A percentile compares a stretch with the other conserved stretches of the same genome.
These are phyloP conservation scores for Cutaneotrichosporon sp. DNA, from an alignment of 1,284 basidiomycete genomes.

Conservation along the genomic window DNA sequence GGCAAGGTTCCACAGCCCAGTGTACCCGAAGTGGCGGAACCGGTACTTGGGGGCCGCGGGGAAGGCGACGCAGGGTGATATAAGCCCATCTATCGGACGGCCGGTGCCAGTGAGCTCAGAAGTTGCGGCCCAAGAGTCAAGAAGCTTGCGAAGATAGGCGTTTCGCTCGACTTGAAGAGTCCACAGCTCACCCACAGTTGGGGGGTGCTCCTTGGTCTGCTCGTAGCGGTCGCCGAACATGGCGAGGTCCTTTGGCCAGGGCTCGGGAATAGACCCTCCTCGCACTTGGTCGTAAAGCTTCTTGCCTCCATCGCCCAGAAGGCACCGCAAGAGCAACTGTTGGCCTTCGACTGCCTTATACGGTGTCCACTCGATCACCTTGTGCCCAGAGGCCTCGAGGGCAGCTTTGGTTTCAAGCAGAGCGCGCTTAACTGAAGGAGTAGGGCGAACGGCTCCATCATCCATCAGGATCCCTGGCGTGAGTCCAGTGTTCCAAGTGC, in stretches of 20 bases:
- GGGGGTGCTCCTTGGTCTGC: constrained; percentile 5
- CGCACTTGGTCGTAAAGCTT: constrained; percentile 1
- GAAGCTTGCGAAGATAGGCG: constrained; percentile 11
- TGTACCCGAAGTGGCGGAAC: constrained; percentile 16
- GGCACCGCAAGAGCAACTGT: constrained; percentile 5
- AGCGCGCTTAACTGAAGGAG: constrained; percentile 65
- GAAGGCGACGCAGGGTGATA: constrained; percentile 9
- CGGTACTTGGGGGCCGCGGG: constrained; percentile 7
- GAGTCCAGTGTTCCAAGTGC: no score
- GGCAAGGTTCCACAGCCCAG: constrained; percentile 24
- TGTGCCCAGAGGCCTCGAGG: constrained; percentile 60
- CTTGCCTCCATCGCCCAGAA: constrained; percentile 15
- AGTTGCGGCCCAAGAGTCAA: constrained; percentile 8
- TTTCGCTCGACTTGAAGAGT: constrained; percentile 9
- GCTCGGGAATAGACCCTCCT: constrained; percentile 13
- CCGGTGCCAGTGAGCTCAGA: constrained; percentile 12
- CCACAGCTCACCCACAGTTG: constrained; percentile 15
- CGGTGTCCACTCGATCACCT: constrained; percentile 46
- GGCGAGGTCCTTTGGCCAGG: constrained; percentile 14
- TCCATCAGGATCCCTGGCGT: constrained; percentile 53
- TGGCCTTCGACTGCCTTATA: constrained; percentile 4
- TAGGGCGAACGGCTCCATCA: constrained; percentile 57
- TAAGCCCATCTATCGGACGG: constrained; percentile 17
- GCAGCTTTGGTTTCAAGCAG: constrained; percentile 57
- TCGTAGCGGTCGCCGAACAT: constrained; percentile 6